A percentile compares a stretch with the other conserved stretches of the same genome.
Conservation (phyloP, 495 filamentous ascomycete genomes). For the Antarctomyces pellizariae region DNA sequence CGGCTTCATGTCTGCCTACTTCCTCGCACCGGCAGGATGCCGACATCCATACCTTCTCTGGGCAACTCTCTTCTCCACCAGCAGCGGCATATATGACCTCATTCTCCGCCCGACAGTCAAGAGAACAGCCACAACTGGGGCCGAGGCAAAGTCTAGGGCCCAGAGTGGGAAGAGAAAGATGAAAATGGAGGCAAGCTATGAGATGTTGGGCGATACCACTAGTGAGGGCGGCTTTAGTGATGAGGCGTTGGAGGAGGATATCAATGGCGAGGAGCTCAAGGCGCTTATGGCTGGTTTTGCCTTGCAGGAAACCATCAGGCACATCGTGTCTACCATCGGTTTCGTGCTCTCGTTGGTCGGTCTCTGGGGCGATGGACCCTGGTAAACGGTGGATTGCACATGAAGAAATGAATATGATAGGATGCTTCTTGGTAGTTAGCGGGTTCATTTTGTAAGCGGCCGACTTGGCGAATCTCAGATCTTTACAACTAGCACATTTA, state of each 20-base stretch:
- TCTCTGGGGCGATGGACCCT: conserved; percentile 84
- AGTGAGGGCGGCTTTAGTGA: conserved; percentile 17
- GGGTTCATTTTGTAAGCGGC: no score
- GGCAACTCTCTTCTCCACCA: conserved; percentile 34
- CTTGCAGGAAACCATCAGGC: conserved; percentile 32
- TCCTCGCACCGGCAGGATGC: conserved; percentile 39
- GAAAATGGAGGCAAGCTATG: conserved; percentile 34
- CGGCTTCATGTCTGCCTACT: conserved; percentile 48
- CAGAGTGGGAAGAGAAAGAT: conserved; percentile 8
- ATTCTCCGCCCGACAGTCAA: conserved; percentile 14
- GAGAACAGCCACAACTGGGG: conserved; percentile 15
- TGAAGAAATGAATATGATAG: no score
- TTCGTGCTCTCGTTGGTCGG: conserved; percentile 61
- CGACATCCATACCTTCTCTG: conserved; percentile 76
- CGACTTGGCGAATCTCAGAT: no score
- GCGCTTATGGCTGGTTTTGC: conserved; percentile 42
- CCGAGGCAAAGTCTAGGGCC: conserved; percentile 11
- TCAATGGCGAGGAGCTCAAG: conserved; percentile 69
- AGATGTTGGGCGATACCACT: conserved; percentile 36
- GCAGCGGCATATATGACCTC: conserved; percentile 31
- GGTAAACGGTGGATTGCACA: no score
- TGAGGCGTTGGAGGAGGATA: conserved; percentile 24
- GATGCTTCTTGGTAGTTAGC: no score
- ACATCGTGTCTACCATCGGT: conserved; percentile 35
- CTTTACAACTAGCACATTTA: no score